These are phyloP conservation scores for Flaveria ramosissima DNA, from an alignment of 129 eudicot genomes.

Conservation along the genomic window DNA sequence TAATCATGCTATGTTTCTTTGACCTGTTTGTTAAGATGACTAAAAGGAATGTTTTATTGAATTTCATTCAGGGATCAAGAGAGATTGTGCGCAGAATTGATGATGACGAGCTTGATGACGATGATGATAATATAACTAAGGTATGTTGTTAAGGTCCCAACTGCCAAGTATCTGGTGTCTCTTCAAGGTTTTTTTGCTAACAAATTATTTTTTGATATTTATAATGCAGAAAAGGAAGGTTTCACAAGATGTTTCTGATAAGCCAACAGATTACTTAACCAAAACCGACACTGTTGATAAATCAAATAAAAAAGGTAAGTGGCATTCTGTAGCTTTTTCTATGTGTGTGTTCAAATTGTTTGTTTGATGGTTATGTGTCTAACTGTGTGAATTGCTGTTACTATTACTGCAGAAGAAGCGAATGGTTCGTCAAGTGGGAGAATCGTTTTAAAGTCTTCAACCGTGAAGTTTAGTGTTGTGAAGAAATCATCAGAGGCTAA, in stretches of 20 bases:
- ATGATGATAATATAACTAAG: constrained; percentile 34
- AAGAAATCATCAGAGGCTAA: constrained; percentile 3
- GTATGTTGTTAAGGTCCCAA: constrained; percentile 15
- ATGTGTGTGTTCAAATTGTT: not conserved
- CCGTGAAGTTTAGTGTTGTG: not conserved
- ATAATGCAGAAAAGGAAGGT: constrained; percentile 53
- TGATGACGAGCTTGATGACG: constrained; percentile 60
- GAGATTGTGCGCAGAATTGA: constrained; percentile 48
- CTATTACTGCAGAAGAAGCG: not conserved
- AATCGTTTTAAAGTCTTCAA: constrained; percentile 3
- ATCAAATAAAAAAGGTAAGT: constrained; percentile 41
- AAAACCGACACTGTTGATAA: constrained; percentile 26
- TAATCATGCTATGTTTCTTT: not conserved
- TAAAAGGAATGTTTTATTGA: not conserved
- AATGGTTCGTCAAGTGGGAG: not conserved
- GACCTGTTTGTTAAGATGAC: not conserved
- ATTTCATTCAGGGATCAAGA: constrained; percentile 43
- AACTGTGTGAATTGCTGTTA: no score
- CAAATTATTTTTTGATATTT: not conserved
- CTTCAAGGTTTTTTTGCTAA: not conserved
- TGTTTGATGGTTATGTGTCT: not conserved
- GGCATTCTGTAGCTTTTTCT: not conserved
- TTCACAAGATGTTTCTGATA: constrained; percentile 30
- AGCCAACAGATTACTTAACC: constrained; percentile 54
- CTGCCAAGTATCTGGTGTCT: not conserved